phyloP scores from a whole-genome alignment of 2,329 filamentous ascomycete species.

The Aspergillus brunneoviolaceus region DNA sequence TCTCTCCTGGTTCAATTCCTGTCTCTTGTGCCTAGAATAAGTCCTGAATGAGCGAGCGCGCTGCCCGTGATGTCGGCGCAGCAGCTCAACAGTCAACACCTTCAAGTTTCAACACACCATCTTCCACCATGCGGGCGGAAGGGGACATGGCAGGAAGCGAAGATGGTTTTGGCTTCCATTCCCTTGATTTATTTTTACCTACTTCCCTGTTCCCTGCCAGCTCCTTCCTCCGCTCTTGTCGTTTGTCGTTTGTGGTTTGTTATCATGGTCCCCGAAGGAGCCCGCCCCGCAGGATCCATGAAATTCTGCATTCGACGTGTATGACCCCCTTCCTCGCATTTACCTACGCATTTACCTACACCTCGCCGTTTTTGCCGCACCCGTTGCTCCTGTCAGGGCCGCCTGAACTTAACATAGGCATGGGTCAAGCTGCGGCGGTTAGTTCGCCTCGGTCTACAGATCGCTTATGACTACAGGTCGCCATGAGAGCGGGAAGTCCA shows the following conservation, averaged over 20 bases:
- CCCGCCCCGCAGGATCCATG: slow-evolving; percentile 8
- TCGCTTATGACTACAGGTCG: slow-evolving; percentile 11
- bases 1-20: neutral
- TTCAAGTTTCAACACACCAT: neutral
- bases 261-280: neutral
- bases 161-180: neutral
- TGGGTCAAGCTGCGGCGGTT: slow-evolving; percentile 20
- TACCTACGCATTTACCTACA: slow-evolving; percentile 14
- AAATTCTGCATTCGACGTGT: neutral
- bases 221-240: slow-evolving; percentile 4
- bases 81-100: neutral
- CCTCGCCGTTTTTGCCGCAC: slow-evolving; percentile 27
- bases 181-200: neutral
- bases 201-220: neutral
- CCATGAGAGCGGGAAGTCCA: slow-evolving; percentile 3
- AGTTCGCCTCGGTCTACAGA: slow-evolving; percentile 15
- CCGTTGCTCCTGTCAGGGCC: slow-evolving; percentile 28
- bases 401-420: slow-evolving; percentile 24
- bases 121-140: neutral
- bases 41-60: slow-evolving; percentile 8
- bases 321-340: slow-evolving; percentile 12
- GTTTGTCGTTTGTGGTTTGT: neutral
- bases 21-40: slow-evolving; percentile 7
- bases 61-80: slow-evolving; percentile 12
- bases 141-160: neutral